Conservation (phyloP, 169 alveolate genomes). For the Sarcocystis neurona region DNA sequence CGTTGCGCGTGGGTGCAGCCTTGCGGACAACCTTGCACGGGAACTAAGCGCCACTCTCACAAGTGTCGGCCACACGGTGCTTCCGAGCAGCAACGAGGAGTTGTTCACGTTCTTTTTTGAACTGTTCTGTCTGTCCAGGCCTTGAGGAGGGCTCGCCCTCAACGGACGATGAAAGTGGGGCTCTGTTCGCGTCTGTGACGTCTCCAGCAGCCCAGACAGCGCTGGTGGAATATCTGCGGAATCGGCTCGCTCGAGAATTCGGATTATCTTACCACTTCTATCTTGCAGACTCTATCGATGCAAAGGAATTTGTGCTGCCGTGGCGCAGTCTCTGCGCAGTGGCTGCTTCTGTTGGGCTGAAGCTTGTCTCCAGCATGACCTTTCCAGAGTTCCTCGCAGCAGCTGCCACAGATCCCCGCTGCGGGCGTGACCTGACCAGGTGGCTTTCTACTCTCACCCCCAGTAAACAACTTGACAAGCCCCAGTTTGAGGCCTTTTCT, state of each 20-base stretch:
- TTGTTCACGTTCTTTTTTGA: background rate
- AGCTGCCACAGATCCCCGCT: background rate
- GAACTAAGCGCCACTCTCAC: too few relatives aligned
- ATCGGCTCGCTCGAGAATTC: background rate
- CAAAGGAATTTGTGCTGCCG: conserved; percentile 72
- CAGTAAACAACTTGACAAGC: conserved; percentile 1
- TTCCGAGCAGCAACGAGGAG: too few relatives aligned
- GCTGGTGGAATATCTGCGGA: conserved; percentile 21
- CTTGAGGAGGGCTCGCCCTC: too few relatives aligned
- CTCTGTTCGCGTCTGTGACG: background rate
- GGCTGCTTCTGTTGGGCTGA: conserved; percentile 60
- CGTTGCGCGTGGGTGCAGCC: background rate
- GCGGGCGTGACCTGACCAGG: background rate
- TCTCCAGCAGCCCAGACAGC: background rate
- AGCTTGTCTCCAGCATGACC: conserved; percentile 47
- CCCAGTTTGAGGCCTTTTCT: conserved; percentile 27
- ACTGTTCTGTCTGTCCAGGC: background rate
- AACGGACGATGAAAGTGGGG: background rate
- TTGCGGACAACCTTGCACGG: too few relatives aligned
- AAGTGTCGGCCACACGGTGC: too few relatives aligned
- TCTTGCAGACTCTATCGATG: conserved; percentile 74
- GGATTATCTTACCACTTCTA: conserved; percentile 77
- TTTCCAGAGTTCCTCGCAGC: conserved; percentile 58
- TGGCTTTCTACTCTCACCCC: conserved; percentile 7
- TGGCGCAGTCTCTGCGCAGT: conserved; percentile 63